phyloP scores from a whole-genome alignment of 352 stramenopile genomes.

The Thraustochytrium sp. region DNA sequence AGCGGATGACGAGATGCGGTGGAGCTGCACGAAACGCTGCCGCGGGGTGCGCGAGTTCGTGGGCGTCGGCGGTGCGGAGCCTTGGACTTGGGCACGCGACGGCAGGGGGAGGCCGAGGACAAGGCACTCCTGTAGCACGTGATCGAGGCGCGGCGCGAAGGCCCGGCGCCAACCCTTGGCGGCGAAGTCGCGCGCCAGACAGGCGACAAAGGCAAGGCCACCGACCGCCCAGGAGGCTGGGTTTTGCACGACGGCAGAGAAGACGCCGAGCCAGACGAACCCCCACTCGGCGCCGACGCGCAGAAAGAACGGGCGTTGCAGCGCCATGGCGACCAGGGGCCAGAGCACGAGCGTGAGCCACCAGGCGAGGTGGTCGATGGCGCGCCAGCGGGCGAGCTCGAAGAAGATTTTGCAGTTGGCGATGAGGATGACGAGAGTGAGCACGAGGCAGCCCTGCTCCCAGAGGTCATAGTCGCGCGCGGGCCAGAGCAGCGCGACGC shows the following conservation, averaged over 20 bases:
- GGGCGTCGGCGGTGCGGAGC: not conserved
- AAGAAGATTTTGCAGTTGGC: slow-evolving; percentile 40
- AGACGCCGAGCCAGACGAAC: slow-evolving; percentile 21
- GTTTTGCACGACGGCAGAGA: not conserved
- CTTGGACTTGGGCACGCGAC: not conserved
- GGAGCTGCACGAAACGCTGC: not conserved
- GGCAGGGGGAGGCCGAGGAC: not conserved
- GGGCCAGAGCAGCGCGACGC: not conserved
- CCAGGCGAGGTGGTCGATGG: not conserved
- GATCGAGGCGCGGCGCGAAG: not conserved
- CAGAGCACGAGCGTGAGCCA: slow-evolving; percentile 21
- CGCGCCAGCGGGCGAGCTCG: not conserved
- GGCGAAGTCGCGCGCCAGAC: not conserved
- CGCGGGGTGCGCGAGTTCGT: not conserved
- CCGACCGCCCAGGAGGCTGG: not conserved
- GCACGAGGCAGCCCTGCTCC: slow-evolving; percentile 7
- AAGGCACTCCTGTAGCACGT: slow-evolving; percentile 35
- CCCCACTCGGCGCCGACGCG: slow-evolving; percentile 3
- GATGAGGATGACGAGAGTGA: slow-evolving; percentile 22
- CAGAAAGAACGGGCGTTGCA: slow-evolving; percentile 8
- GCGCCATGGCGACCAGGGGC: not conserved
- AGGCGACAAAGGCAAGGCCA: not conserved
- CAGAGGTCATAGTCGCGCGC: not conserved
- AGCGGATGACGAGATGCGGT: not conserved
- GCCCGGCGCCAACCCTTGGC: not conserved